phyloP scores from a whole-genome alignment of 495 filamentous ascomycete genomes.

The Echria macrotheca region DNA sequence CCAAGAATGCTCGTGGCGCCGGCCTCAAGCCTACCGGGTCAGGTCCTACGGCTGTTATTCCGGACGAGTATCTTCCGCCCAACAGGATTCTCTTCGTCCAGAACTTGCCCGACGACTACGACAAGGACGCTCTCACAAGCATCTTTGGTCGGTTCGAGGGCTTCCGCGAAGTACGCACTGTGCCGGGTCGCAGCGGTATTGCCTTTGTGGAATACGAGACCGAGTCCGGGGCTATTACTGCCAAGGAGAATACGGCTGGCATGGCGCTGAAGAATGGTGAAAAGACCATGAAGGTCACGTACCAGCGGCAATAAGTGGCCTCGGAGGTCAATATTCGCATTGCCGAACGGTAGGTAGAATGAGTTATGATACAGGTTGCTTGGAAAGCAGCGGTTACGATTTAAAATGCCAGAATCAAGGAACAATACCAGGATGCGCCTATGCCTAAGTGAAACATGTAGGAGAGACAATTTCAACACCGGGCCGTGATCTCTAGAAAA shows the following conservation, averaged over 20 bases:
- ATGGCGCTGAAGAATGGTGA: constrained; percentile 72
- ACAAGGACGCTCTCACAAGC: constrained; percentile 67
- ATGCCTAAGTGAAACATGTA: constrained; percentile 7
- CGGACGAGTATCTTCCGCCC: constrained; percentile 94
- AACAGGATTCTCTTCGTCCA: constrained; percentile 98
- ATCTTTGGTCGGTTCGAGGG: constrained; percentile 90
- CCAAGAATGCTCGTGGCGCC: constrained; percentile 68
- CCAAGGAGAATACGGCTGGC: constrained; percentile 92
- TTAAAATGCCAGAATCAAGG: too few relatives aligned
- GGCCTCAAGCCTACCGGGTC: constrained; percentile 76
- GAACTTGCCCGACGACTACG: constrained; percentile 83
- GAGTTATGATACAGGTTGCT: background rate
- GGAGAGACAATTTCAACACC: too few relatives aligned
- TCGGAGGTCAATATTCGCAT: background rate
- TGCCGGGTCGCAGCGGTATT: constrained; percentile 82
- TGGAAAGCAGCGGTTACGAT: too few relatives aligned
- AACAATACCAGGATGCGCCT: background rate
- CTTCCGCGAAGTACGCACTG: constrained; percentile 85
- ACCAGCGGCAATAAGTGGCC: constrained; percentile 69
- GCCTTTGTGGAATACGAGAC: constrained; percentile 95
- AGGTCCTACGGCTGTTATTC: constrained; percentile 68
- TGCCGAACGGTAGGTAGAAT: background rate
- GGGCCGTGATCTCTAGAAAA: constrained; percentile 72
- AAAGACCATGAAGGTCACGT: constrained; percentile 71
- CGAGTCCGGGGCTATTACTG: constrained; percentile 82